Percentiles rank a stretch among this genome's conserved stretches.
Evolutionary conservation across 176 grass and related monocot genomes (phyloP).

Genomic region (Calamus simplicifolius): DNA sequence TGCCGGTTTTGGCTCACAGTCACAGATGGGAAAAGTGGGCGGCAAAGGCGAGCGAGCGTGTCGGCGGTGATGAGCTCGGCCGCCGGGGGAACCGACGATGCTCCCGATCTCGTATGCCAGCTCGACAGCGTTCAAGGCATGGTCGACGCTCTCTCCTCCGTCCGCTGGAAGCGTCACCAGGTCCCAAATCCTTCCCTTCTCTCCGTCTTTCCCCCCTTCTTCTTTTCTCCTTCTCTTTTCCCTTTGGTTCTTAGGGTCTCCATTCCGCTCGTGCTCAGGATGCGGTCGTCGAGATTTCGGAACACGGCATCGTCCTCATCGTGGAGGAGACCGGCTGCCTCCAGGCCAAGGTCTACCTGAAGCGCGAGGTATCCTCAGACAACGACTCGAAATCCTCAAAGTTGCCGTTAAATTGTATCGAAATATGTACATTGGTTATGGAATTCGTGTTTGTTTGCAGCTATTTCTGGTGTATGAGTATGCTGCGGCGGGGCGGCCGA

Average conservation of each 20-base stretch:
- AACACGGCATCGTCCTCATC: conserved; percentile 70
- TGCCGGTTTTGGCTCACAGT: too few relatives aligned
- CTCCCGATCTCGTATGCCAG: conserved; percentile 61
- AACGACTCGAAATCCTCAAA: too few relatives aligned
- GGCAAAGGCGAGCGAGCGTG: conserved; percentile 12
- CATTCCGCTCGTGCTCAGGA: conserved; percentile 29
- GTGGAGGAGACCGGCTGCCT: conserved; percentile 85
- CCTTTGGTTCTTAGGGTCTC: too few relatives aligned
- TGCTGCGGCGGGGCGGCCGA: conserved; percentile 40
- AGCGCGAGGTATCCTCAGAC: conserved; percentile 52
- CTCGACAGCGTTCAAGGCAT: conserved; percentile 74
- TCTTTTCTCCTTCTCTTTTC: too few relatives aligned
- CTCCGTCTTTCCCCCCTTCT: background rate
- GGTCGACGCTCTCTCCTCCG: conserved; percentile 83
- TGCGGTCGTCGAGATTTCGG: conserved; percentile 64
- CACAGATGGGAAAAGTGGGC: background rate
- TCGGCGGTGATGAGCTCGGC: conserved; percentile 42
- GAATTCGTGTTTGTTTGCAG: conserved; percentile 19
- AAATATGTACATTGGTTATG: too few relatives aligned
- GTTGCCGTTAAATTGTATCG: too few relatives aligned
- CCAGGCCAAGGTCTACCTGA: conserved; percentile 92
- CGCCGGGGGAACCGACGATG: conserved; percentile 25
- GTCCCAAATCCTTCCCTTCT: conserved; percentile 5
- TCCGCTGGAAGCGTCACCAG: conserved; percentile 92
- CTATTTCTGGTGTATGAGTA: conserved; percentile 77